Evolutionary conservation across 2,329 filamentous ascomycete genomes (phyloP), one percentile per base, ranked within the genome.

Genomic region (Cladobotryum mycophilum): DNA sequence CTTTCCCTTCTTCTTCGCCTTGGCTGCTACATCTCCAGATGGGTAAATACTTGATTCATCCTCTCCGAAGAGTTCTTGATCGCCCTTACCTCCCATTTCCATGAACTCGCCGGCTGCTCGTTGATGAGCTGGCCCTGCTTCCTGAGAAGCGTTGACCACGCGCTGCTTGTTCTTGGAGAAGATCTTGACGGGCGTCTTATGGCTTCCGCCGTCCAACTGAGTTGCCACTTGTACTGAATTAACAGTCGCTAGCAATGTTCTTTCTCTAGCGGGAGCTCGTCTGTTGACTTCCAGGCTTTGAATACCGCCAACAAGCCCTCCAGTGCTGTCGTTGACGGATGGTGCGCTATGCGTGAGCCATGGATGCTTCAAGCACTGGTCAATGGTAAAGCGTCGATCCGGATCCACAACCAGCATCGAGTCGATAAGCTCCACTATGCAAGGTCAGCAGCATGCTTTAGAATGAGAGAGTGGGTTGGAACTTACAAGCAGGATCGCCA

Each of bases 351-450:
- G 78, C 1, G 82, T 89, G 48, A 89, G 81, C 93, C 93, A 99
- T 0, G 92, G 90, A 64, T 99, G 93, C 57, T 86, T 76, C 9
- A 99, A 78, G 63, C 93, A 97, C 61, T 95, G 83, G 56, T 97
- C 91, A 53, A 99, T 83, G 0, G 88, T 92, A 67, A 87, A 92
- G 45, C 93, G 84, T 66, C 85, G 81, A 25, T 89, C 82, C 2
- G 89, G 85, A 56, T 96, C 85, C 34, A 96, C 90, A 2, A 88
- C 87, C 46, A 99, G 79, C 93, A 99, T 99, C 40, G 79, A 80
- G 67, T 99, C 93, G 58, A 99, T 97, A 34, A 99, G 76, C 59
- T 97, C 90, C 48, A 99, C 54, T 55, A 34, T 22, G 8, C 9
- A 7, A 8, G 25, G 22, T 50, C 18, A 54, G 58, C 38, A 48